Conservation (phyloP, 2,329 filamentous ascomycete genomes). For the Proliferodiscus dingleyae region DNA sequence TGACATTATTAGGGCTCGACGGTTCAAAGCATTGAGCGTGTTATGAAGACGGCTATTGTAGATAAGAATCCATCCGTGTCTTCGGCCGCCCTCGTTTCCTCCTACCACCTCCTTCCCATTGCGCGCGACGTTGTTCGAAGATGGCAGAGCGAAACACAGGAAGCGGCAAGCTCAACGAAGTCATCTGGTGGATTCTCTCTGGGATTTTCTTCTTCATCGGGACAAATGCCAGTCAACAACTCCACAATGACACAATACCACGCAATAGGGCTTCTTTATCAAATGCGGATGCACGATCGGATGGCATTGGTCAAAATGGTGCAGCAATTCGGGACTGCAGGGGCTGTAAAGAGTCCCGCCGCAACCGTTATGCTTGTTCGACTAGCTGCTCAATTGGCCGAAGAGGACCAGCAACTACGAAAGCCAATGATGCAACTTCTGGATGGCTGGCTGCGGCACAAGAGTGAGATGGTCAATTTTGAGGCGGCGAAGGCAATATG, state of each 20-base stretch:
- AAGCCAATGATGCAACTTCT: conserved; percentile 97
- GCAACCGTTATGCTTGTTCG: conserved; percentile 90
- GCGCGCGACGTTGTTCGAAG: conserved; percentile 91
- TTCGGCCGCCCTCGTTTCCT: conserved; percentile 91
- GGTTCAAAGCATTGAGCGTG: conserved; percentile 94
- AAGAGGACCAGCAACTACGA: conserved; percentile 82
- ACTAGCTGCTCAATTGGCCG: conserved; percentile 86
- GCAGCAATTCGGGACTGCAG: conserved; percentile 92
- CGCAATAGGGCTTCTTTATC: conserved; percentile 92
- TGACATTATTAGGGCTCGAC: conserved; percentile 66
- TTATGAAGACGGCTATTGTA: conserved; percentile 98
- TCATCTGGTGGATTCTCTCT: conserved; percentile 86
- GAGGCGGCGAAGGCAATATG: conserved; percentile 98
- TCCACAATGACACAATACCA: conserved; percentile 99
- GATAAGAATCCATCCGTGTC: conserved; percentile 98
- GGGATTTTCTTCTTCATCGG: conserved; percentile 78
- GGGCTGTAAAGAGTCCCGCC: conserved; percentile 90
- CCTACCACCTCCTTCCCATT: conserved; percentile 95
- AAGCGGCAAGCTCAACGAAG: conserved; percentile 86
- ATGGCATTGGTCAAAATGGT: conserved; percentile 99
- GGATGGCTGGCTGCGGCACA: conserved; percentile 94
- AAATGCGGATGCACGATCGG: conserved; percentile 94
- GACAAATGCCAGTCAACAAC: conserved; percentile 75
- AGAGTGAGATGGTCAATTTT: conserved; percentile 99
- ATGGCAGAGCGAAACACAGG: conserved; percentile 98